Conservation (phyloP, 805 yeast species). For the Yarrowia divulgata region DNA sequence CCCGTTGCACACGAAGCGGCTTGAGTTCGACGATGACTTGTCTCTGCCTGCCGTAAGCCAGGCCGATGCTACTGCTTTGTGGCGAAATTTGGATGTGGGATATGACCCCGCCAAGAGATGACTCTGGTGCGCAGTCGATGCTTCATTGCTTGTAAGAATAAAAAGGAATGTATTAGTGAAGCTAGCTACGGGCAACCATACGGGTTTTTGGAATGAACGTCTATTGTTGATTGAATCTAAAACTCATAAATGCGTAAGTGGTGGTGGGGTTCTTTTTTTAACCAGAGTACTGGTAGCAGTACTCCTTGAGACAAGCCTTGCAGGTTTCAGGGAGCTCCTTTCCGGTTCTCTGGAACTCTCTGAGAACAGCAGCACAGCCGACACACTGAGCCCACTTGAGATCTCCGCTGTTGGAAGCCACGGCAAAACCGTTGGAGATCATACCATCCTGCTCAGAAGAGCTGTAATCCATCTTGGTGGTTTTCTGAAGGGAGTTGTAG, state of each 20-base stretch:
- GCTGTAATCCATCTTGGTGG: slow-evolving; percentile 69
- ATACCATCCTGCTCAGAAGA: slow-evolving; percentile 65
- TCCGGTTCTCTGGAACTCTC: slow-evolving; percentile 76
- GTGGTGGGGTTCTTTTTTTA: neutral
- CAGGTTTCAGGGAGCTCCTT: slow-evolving; percentile 72
- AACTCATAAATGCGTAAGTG: neutral
- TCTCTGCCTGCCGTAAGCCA: slow-evolving; percentile 17
- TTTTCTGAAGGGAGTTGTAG: slow-evolving; percentile 70
- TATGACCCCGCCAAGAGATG: slow-evolving; percentile 9
- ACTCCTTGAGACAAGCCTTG: slow-evolving; percentile 69
- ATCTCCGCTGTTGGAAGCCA: slow-evolving; percentile 73
- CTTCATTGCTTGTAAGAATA: neutral
- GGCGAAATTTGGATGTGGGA: slow-evolving; percentile 20
- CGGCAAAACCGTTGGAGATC: slow-evolving; percentile 79
- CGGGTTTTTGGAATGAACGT: neutral
- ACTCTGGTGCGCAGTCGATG: neutral
- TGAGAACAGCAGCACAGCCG: slow-evolving; percentile 84
- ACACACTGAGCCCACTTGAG: slow-evolving; percentile 76
- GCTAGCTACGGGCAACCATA: no score
- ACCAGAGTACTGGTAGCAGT: slow-evolving; percentile 60
- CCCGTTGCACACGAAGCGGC: slow-evolving; percentile 15
- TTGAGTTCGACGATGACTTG: slow-evolving; percentile 19
- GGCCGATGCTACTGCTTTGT: slow-evolving; percentile 8
- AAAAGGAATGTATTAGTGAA: no score
- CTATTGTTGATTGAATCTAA: neutral